Conservation (phyloP, 768 basidiomycete species). For the Auriculariales sp. region DNA sequence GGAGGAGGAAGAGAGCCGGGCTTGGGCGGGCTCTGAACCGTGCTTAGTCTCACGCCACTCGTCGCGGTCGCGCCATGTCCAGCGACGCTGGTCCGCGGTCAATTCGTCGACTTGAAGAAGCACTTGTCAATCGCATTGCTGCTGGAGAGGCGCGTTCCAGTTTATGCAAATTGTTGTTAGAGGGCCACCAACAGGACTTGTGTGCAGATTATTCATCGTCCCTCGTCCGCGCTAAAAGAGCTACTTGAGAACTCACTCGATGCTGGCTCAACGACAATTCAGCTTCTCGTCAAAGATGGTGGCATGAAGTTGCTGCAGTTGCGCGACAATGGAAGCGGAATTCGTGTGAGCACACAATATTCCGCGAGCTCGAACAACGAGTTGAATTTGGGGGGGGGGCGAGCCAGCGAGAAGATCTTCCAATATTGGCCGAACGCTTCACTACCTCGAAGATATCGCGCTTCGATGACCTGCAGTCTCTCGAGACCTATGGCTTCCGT, state of each 20-base stretch:
- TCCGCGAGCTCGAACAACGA: background rate
- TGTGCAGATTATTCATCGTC: slow-evolving; percentile 68
- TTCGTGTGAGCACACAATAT: slow-evolving; percentile 44
- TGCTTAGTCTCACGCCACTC: background rate
- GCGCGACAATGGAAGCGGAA: slow-evolving; percentile 93
- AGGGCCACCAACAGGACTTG: slow-evolving; percentile 42
- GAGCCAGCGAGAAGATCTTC: slow-evolving; percentile 70
- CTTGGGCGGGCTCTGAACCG: background rate
- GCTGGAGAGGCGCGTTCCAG: slow-evolving; percentile 31
- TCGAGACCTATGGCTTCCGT: slow-evolving; percentile 90
- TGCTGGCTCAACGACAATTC: slow-evolving; percentile 77
- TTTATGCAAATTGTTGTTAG: background rate
- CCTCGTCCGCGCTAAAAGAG: slow-evolving; percentile 91
- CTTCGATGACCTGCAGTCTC: slow-evolving; percentile 72
- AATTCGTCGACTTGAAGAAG: slow-evolving; percentile 65
- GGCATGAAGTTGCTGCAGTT: slow-evolving; percentile 91
- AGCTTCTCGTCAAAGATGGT: slow-evolving; percentile 74
- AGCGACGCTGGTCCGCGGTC: slow-evolving; percentile 35
- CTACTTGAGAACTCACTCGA: slow-evolving; percentile 92
- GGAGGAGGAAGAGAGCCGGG: background rate
- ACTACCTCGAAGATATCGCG: slow-evolving; percentile 86
- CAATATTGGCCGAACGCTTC: slow-evolving; percentile 85
- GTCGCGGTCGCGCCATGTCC: background rate
- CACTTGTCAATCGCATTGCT: slow-evolving; percentile 84
- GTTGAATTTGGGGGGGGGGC: background rate